Evolutionary conservation across 2,329 filamentous ascomycete genomes (phyloP), one percentile per base, ranked within the genome.

Genomic region (Gaeumannomyces sp.): DNA sequence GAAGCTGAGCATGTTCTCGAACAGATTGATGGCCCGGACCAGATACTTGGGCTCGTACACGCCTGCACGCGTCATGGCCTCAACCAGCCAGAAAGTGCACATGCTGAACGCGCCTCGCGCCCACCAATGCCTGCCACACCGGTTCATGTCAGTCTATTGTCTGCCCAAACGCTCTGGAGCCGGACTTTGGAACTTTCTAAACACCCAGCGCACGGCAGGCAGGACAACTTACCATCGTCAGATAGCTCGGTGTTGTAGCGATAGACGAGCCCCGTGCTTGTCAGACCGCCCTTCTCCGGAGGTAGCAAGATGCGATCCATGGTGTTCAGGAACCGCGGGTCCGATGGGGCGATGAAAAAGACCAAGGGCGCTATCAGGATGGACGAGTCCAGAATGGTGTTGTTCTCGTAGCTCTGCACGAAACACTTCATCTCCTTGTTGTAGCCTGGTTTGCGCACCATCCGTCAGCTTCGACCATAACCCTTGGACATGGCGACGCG

Each of bases 21-120:
- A 93, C 58, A 92, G 79, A 69, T 84, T 89, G 69, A 90, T 81
- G 8, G 90, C 85, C 14, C 81, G 79, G 16, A 79, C 74, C 27
- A 88, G 77, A 69, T 90, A 90, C 68, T 84, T 87, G n/a, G 79
- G 78, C 68, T 90, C 86, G 73, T 89, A 89, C 61, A 81, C 77
- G 69, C 83, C 78, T 68, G 89, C 89, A 38, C 90, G 82, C 35
- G 89, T 91, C 76, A 93, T 82, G 29, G 90, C 89, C 75, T 93
- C 90, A 16, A 93, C 89, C 0, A 92, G 84, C 90, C 90, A 93
- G 73, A 93, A 93, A 0, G 89, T 93, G 72, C 89, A 92, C 89
- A 93, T 92, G 71, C 84, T 87, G 72, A 93, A 93, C 27, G 89
- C 89, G 28, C 90, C 75, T 93, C 90, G 63, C 83, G 81, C 25